Base-by-base conservation (phyloP, 2,329 filamentous ascomycete genomes). In the Cordyceps militaris region DNA sequence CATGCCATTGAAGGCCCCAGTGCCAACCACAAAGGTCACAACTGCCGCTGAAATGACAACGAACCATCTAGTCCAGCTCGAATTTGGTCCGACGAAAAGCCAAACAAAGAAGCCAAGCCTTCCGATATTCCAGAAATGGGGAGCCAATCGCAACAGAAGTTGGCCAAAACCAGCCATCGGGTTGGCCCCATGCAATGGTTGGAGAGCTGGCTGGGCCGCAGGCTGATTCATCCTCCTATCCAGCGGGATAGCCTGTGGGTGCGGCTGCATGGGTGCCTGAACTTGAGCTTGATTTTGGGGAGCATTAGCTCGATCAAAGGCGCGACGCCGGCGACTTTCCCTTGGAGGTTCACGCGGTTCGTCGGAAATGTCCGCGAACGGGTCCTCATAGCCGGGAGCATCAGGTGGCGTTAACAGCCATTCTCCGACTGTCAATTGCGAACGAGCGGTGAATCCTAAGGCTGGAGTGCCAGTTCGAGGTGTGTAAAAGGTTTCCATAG, bases 91-190 rank as follows among this genome's bases (percentile, higher is more conserved):
- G 0, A 83, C 85, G 60, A 87, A 86, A 70, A 84, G 83, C 81
- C 82, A 87, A 13, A 86, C 77, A 66, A 87, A 85, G 6, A 82
- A 69, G 11, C 76, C 73, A 9, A 87, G 69, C 8, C 84, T 78
- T 36, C 83, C 71, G 1, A 85, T 63, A 53, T 86, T 74, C 84
- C 83, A 87, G 28, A 87, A 66, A 54, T 85, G 79, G n/a, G 82
- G 55, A 4, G 28, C 38, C 8, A 57, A n/a, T 16, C 55, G 47
- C 21, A 57, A 19, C 13, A 51, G 36, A 24, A 57, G 10, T 21
- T 44, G 46, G 28, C 55, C 55, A 14, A 51, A 28, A 3, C 47
- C 55, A 44, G 55, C 55, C 47, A 51, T 40, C 10, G 47, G 55
- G 23, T 51, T 51, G 16, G 9, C 47, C 11, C 26, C 47, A 28